Conservation (phyloP, 2,329 filamentous ascomycete genomes). For the Proliferodiscus dingleyae region DNA sequence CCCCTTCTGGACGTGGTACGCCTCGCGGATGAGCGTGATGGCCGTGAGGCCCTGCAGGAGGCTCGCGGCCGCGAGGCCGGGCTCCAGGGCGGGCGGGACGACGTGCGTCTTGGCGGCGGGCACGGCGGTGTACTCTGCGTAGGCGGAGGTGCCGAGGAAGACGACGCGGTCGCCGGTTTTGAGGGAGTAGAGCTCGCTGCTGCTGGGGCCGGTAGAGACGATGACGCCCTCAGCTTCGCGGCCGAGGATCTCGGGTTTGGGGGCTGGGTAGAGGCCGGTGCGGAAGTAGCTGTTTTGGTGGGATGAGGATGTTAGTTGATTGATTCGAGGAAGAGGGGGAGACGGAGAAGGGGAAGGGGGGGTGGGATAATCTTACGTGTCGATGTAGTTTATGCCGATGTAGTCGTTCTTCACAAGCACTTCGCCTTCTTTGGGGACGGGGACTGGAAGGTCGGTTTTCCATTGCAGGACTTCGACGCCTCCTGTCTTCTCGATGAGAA, state of each 20-base stretch:
- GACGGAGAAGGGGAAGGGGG: not conserved
- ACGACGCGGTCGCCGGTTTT: slow-evolving; percentile 65
- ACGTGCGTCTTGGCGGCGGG: slow-evolving; percentile 51
- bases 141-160: slow-evolving; percentile 54
- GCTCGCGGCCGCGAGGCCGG: slow-evolving; percentile 61
- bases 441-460: slow-evolving; percentile 66
- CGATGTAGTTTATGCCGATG: slow-evolving; percentile 83
- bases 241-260: slow-evolving; percentile 71
- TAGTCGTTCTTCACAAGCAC: slow-evolving; percentile 77
- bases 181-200: slow-evolving; percentile 46
- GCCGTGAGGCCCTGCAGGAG: slow-evolving; percentile 80
- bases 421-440: slow-evolving; percentile 60
- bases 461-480: slow-evolving; percentile 70
- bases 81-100: slow-evolving; percentile 58
- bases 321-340: not conserved
- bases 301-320: not conserved
- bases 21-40: slow-evolving; percentile 72
- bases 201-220: slow-evolving; percentile 50
- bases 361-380: slow-evolving; percentile 49
- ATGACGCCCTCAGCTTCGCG: slow-evolving; percentile 74
- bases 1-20: slow-evolving; percentile 63
- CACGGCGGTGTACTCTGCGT: slow-evolving; percentile 53
- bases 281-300: slow-evolving; percentile 65
- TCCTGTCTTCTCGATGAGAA: slow-evolving; percentile 68
- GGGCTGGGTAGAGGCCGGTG: slow-evolving; percentile 72